phyloP scores from a whole-genome alignment of 164 flowering plant genomes.

The Liriodendron chinense region DNA sequence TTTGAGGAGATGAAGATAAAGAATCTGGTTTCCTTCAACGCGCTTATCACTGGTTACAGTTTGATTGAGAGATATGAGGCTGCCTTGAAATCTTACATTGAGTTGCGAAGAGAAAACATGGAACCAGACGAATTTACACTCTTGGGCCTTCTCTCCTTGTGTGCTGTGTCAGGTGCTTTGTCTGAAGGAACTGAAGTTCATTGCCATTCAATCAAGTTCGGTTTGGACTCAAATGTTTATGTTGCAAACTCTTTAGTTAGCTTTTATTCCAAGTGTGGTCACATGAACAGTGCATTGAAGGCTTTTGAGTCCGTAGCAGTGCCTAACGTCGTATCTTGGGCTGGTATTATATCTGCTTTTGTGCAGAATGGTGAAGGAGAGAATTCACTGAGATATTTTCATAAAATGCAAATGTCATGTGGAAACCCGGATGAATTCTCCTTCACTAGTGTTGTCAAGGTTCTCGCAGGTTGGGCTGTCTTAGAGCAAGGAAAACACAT shows the following conservation, averaged over 20 bases:
- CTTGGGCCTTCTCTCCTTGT: slow-evolving; percentile 10
- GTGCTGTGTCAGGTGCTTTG: neutral
- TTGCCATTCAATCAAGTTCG: slow-evolving; percentile 10
- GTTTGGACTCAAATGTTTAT: slow-evolving; percentile 8
- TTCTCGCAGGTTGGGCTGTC: slow-evolving; percentile 8
- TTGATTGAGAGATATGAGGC: slow-evolving; percentile 1
- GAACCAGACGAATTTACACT: slow-evolving; percentile 11
- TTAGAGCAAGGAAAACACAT: slow-evolving; percentile 10
- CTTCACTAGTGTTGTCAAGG: slow-evolving; percentile 8
- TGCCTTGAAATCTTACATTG: neutral
- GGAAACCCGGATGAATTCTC: slow-evolving; percentile 9
- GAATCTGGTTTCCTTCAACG: slow-evolving; percentile 13
- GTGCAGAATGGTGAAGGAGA: slow-evolving; percentile 3
- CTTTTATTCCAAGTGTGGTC: slow-evolving; percentile 5
- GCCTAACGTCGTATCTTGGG: slow-evolving; percentile 9
- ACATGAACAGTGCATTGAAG: slow-evolving; percentile 6
- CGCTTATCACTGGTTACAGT: slow-evolving; percentile 9
- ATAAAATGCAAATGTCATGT: slow-evolving; percentile 1
- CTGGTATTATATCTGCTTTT: slow-evolving; percentile 14
- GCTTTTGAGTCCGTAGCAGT: slow-evolving; percentile 1
- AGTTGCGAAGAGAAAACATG: slow-evolving; percentile 7
- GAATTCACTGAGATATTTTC: slow-evolving; percentile 4
- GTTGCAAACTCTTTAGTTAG: slow-evolving; percentile 12
- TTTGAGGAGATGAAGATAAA: slow-evolving; percentile 7
- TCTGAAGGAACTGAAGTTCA: slow-evolving; percentile 13